These are phyloP conservation scores for Yamagishiella unicocca DNA, from an alignment of 139 green algal species.

Conservation along the genomic window DNA sequence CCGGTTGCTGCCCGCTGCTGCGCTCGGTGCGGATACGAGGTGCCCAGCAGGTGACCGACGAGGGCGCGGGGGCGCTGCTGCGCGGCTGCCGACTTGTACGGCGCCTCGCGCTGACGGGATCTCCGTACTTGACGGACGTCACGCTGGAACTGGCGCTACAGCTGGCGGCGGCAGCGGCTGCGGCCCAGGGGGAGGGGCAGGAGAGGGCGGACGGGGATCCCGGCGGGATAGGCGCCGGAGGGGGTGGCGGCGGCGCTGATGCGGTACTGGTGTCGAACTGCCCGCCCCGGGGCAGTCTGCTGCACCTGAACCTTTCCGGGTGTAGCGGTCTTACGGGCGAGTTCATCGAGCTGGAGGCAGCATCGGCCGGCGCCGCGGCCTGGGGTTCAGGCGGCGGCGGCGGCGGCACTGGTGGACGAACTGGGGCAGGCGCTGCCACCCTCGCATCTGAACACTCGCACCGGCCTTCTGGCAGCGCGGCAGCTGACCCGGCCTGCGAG, in stretches of 20 bases:
- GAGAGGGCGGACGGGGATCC: not conserved
- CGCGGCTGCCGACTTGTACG: not conserved
- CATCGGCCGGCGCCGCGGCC: too few relatives aligned
- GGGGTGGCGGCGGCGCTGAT: not conserved
- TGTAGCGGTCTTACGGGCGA: not conserved
- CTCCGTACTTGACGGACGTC: not conserved
- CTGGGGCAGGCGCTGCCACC: too few relatives aligned
- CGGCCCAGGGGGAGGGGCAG: too few relatives aligned
- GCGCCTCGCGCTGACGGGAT: not conserved
- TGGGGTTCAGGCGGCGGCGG: too few relatives aligned
- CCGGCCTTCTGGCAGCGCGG: too few relatives aligned
- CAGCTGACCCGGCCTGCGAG: too few relatives aligned
- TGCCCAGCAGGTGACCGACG: not conserved
- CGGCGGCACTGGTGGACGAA: too few relatives aligned
- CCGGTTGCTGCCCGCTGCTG: not conserved
- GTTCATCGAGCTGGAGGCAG: too few relatives aligned
- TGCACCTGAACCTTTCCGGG: constrained; percentile 4
- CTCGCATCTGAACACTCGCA: too few relatives aligned
- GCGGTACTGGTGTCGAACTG: not conserved
- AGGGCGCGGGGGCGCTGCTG: not conserved
- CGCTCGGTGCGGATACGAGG: not conserved
- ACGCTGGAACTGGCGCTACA: not conserved
- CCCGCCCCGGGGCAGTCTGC: not conserved
- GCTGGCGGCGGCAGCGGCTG: not conserved
- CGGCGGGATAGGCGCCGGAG: not conserved